Evolutionary conservation across 106 monocot genomes (phyloP).

Genomic region (Alisma plantagoaquatica): DNA sequence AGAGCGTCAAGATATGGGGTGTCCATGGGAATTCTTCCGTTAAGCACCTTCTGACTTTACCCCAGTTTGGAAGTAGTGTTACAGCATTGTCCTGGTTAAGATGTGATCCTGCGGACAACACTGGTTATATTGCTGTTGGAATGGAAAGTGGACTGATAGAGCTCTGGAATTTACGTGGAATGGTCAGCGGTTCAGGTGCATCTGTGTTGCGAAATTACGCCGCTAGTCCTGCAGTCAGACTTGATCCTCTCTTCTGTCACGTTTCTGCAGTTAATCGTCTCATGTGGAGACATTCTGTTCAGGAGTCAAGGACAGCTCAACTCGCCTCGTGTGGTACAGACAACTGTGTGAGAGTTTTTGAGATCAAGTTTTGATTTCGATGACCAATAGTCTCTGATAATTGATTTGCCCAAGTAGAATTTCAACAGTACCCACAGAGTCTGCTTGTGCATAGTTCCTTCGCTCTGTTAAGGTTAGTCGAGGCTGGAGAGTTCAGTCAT

Average conservation of each 20-base stretch:
- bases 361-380: constrained; percentile 22
- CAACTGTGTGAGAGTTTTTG: constrained; percentile 80
- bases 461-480: too few relatives aligned
- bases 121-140: constrained; percentile 67
- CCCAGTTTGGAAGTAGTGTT: constrained; percentile 64
- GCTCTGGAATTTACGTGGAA: constrained; percentile 53
- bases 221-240: constrained; percentile 14
- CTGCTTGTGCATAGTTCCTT: too few relatives aligned
- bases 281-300: constrained; percentile 35
- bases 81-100: constrained; percentile 81
- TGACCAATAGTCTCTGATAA: too few relatives aligned
- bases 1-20: constrained; percentile 80
- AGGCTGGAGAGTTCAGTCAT: too few relatives aligned
- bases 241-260: constrained; percentile 74
- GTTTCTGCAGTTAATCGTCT: constrained; percentile 67
- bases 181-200: background rate
- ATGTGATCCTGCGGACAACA: constrained; percentile 21
- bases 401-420: too few relatives aligned
- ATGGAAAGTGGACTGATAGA: constrained; percentile 89
- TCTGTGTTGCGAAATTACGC: constrained; percentile 13
- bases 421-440: too few relatives aligned
- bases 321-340: constrained; percentile 95
- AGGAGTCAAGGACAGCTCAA: constrained; percentile 13
- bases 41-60: constrained; percentile 44
- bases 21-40: constrained; percentile 29